Evolutionary conservation across 495 filamentous ascomycete species (phyloP), one percentile per base, ranked within the genome.

Genomic region (Neurospora africana): DNA sequence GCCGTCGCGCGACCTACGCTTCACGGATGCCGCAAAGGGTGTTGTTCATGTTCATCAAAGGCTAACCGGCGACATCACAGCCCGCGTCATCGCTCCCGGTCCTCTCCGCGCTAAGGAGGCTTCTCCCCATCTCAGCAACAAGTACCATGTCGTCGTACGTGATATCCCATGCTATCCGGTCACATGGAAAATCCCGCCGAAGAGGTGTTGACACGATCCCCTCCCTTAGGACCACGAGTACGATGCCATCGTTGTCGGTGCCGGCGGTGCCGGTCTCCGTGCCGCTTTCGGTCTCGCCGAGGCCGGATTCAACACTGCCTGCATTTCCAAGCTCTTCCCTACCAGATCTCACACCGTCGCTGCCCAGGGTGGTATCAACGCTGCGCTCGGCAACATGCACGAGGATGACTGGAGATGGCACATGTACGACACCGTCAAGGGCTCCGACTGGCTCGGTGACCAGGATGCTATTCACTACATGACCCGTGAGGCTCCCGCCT

Each of bases 381-480:
- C 95, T 75, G 95, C 95, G 65, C 88, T 98, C 75, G 95, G 95
- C 82, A 98, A 98, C 80, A 88, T 87, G 86, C 85, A 89, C 84
- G 86, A 86, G 83, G 95, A 98, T 82, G 95, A 98, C 86, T 98
- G 95, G 95, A 90, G 95, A 83, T 98, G 95, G 95, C 95, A 98
- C 86, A 98, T 98, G 95, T 98, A 98, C 86, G 95, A 98, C 83
- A 98, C 95, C 67, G 95, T 98, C 74, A 98, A 98, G 86, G 95
- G 95, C 77, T 96, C 92, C 70, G 95, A 98, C 87, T 98, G 95
- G 95, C 88, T 98, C 39, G 95, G 95, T 81, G 95, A 98, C 84
- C 95, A 98, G 85, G 95, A 98, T 83, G 95, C 95, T 69, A 98
- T 98, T 79, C 95, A 98, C 83, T 98, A 98, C 85, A 98, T 98